Evolutionary conservation across 2,329 filamentous ascomycete genomes (phyloP), one percentile per base, ranked within the genome.

Genomic region (Chaetomium sp.): DNA sequence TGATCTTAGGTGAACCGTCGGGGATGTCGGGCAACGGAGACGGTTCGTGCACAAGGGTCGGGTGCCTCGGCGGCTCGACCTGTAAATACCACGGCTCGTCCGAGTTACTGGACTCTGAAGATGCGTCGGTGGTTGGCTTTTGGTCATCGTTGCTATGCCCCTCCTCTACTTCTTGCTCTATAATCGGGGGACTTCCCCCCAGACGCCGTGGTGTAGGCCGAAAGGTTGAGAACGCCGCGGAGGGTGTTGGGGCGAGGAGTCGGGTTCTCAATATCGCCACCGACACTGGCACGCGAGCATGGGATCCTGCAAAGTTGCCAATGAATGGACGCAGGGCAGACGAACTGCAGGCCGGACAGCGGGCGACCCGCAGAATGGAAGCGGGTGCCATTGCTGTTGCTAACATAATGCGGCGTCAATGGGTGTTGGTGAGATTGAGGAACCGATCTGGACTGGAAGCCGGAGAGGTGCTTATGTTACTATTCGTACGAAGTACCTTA

Each of bases 31-130:
- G 85, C 8, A 86, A 70, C 1, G 76, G 77, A 3, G 78, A 75
- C 21, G 79, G 79, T 49, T 78, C 77, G 66, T 80, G 79, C n/a
- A 83, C 77, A 27, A 79, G 77, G 4, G 81, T 78, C 0, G 82
- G 77, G 65, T 86, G 83, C 38, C 79, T 77, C 1, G 85, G 84
- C 1, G 84, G 79, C 50, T 91, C 85, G 69, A 91, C 87, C 73
- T 95, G 88, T 31, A 96, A 86, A 76, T 97, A 98, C 95, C 95
- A 98, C 62, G 77, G 80, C 4, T 77, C 72, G 8, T 75, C 70
- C 5, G 74, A 63, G 16, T 56, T 45, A 23, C 21, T 38, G 23
- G 64, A 23, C 19, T 63, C 61, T 21, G 62, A 19, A 33, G 62
- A 25, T 23, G 57, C 12, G 4, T 35, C n/a, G 4, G 51, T 49